Conservation (phyloP, 768 basidiomycete genomes). For the Tubosaeta sp. region DNA sequence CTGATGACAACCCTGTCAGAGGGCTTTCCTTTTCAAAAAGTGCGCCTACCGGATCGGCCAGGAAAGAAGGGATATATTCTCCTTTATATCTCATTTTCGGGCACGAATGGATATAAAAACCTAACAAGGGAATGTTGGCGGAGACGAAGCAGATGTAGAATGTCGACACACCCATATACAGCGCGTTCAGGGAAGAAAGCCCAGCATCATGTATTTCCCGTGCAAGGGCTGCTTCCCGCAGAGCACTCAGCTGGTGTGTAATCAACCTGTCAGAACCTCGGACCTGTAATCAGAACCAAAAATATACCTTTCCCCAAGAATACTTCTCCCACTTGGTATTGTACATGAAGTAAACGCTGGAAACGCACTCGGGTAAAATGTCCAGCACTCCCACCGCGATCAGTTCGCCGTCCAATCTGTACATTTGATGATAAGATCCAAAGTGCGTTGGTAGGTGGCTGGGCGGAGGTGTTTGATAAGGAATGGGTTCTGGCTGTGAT, state of each 20-base stretch:
- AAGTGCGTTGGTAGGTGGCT: slow-evolving; percentile 67
- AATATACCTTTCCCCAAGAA: slow-evolving; percentile 71
- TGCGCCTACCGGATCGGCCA: slow-evolving; percentile 73
- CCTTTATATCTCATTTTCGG: slow-evolving; percentile 96
- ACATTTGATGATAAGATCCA: slow-evolving; percentile 92
- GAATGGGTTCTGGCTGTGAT: slow-evolving; percentile 54
- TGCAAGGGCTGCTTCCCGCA: slow-evolving; percentile 75
- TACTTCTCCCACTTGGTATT: slow-evolving; percentile 62
- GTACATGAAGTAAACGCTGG: slow-evolving; percentile 88
- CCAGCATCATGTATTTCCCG: slow-evolving; percentile 74
- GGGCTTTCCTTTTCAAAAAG: neutral
- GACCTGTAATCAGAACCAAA: neutral
- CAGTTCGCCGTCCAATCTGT: slow-evolving; percentile 74
- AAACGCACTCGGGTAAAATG: slow-evolving; percentile 82
- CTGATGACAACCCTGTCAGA: slow-evolving; percentile 34
- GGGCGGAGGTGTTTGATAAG: slow-evolving; percentile 47
- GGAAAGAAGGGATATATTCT: slow-evolving; percentile 83
- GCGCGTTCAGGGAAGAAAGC: slow-evolving; percentile 50
- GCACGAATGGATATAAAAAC: slow-evolving; percentile 90
- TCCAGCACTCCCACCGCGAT: slow-evolving; percentile 88
- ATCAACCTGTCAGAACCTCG: neutral
- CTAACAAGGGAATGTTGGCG: slow-evolving; percentile 35
- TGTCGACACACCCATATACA: slow-evolving; percentile 77
- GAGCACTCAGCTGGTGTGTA: slow-evolving; percentile 63
- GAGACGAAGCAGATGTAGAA: neutral